Percentiles rank a stretch among this genome's conserved stretches.
Evolutionary conservation across 805 yeast species (phyloP).

Genomic region (Pichia nanzhaoensis): DNA sequence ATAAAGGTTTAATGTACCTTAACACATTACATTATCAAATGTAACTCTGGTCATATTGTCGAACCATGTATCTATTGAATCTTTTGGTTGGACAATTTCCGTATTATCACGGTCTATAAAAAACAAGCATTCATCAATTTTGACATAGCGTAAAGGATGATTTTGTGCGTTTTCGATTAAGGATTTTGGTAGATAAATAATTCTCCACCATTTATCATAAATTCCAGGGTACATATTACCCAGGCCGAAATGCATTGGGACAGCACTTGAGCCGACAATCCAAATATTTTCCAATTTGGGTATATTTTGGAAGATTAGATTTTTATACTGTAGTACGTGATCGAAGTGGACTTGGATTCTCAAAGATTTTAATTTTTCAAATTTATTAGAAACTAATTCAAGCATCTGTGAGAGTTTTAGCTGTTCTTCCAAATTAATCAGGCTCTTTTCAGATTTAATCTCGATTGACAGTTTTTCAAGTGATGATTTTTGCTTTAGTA

Average conservation of each 20-base stretch:
- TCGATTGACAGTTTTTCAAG: conserved; percentile 23
- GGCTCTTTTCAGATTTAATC: conserved; percentile 18
- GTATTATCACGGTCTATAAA: conserved; percentile 22
- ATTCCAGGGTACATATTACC: conserved; percentile 48
- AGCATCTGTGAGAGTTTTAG: conserved; percentile 16
- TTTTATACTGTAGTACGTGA: conserved; percentile 25
- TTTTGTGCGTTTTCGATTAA: conserved; percentile 21
- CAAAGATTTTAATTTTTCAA: conserved; percentile 30
- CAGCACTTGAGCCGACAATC: conserved; percentile 43
- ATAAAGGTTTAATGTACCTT: neutral
- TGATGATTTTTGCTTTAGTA: conserved; percentile 13
- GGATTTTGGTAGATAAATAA: conserved; percentile 45
- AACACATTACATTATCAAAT: conserved; percentile 1
- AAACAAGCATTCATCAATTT: conserved; percentile 45
- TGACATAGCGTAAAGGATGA: conserved; percentile 33
- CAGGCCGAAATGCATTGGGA: conserved; percentile 50
- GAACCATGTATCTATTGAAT: conserved; percentile 44
- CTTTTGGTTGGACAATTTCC: conserved; percentile 34
- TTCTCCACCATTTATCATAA: conserved; percentile 51
- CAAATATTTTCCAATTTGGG: conserved; percentile 33
- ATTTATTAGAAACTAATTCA: conserved; percentile 10
- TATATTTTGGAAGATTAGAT: conserved; percentile 24
- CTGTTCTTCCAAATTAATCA: conserved; percentile 17
- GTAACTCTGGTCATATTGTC: conserved; percentile 22
- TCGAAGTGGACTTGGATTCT: conserved; percentile 34